Base-by-base conservation (phyloP, 805 yeast genomes). In the Nakazawaea siamensis region DNA sequence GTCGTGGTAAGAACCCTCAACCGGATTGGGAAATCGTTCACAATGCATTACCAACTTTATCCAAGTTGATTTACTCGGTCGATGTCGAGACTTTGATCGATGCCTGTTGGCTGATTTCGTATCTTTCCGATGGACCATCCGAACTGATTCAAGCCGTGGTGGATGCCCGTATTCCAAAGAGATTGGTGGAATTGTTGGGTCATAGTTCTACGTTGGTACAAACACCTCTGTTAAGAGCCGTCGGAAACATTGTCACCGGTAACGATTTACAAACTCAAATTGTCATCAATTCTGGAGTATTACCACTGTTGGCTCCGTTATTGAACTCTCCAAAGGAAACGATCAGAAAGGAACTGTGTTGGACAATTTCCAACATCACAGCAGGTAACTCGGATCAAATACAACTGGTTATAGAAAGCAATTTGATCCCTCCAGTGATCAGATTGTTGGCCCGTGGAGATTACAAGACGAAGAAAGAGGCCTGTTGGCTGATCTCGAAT, bases 401-500 rank as follows among this genome's bases (percentile, higher is more conserved):
- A 51, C 97, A 90, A 65, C 90, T 97, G 12, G 97, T 92, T 34
- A 88, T 92, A 50, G 95, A 88, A 56, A 80, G 90, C 42, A 92
- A 92, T 63, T 69, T 92, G 55, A 79, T 92, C 45, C 98, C 97
- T 27, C 95, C 88, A 40, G 78, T 92, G 48, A 79, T 87, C 55
- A 63, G 80, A 44, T 70, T 92, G 57, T 72, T 76, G 50, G 64
- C 71, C 27, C 70, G 74, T 38, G 96, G 92, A 42, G 97, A 90
- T 53, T 88, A 87, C 68, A 88, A 87, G 68, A 90, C 97, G 24
- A 84, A 84, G 58, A 92, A 90, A 61, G 98, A 92, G 66, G 98
- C 98, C 3, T 90, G 97, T 69, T 92, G 98, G 98, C 97, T 97
- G 24, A 82, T 92, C 46, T 87, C 97, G 19, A 92, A 92, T 57